Percentiles rank a stretch among this genome's conserved stretches.
These are phyloP conservation scores for Beauveria rudraprayagi DNA, from an alignment of 2,329 filamentous ascomycete species.

Conservation along the genomic window DNA sequence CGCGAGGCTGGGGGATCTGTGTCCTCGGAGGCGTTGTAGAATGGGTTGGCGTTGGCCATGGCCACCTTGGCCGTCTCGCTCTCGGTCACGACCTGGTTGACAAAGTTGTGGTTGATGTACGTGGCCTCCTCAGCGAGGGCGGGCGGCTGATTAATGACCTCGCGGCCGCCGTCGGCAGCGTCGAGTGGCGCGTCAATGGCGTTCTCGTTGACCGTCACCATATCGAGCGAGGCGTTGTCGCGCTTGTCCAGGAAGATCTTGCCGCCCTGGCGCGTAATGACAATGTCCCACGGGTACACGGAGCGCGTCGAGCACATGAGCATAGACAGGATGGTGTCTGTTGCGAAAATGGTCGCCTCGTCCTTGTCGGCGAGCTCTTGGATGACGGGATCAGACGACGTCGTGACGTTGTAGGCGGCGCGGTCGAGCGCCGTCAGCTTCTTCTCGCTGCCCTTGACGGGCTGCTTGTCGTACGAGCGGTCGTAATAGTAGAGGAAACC, in stretches of 20 bases:
- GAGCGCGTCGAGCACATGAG: conserved; percentile 97
- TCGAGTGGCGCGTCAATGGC: conserved; percentile 91
- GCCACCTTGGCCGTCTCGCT: conserved; percentile 68
- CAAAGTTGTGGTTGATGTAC: conserved; percentile 99
- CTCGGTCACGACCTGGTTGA: conserved; percentile 88
- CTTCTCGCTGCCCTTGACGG: conserved; percentile 80
- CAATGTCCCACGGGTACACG: conserved; percentile 96
- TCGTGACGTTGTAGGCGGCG: conserved; percentile 96
- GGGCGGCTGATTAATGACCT: conserved; percentile 86
- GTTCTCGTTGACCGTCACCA: conserved; percentile 99
- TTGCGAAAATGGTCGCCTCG: conserved; percentile 94
- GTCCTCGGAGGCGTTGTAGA: conserved; percentile 92
- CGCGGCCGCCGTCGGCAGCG: conserved; percentile 84
- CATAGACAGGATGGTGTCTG: conserved; percentile 96
- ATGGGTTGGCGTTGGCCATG: conserved; percentile 87
- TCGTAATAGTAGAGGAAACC: conserved; percentile 99
- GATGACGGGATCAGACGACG: conserved; percentile 90
- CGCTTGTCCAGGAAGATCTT: conserved; percentile 99
- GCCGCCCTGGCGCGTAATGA: conserved; percentile 86
- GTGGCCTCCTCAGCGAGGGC: conserved; percentile 94
- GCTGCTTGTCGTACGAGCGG: conserved; percentile 85
- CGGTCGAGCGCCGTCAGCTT: conserved; percentile 86
- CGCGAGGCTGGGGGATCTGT: conserved; percentile 91
- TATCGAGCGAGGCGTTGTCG: conserved; percentile 86
- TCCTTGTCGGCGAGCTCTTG: conserved; percentile 94